Percentiles rank a stretch among this genome's conserved stretches.
These are phyloP conservation scores for Parietaria judaica DNA, from an alignment of 306 rosid species.

Conservation along the genomic window DNA sequence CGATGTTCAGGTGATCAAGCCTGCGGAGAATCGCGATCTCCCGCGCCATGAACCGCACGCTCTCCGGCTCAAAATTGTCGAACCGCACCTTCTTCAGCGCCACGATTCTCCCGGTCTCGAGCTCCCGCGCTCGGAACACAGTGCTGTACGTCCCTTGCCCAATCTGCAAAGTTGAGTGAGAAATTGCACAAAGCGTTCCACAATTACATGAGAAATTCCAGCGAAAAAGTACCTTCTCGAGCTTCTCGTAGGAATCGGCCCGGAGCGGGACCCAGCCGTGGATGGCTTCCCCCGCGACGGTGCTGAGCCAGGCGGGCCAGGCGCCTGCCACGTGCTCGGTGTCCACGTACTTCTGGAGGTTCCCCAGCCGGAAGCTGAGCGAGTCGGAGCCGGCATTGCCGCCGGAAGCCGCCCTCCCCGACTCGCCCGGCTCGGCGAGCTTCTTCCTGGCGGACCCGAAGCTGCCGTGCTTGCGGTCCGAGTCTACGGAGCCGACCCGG, in stretches of 20 bases:
- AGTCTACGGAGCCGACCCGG: slow-evolving; percentile 14
- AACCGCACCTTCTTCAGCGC: slow-evolving; percentile 98
- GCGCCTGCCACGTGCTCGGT: slow-evolving; percentile 92
- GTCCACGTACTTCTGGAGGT: slow-evolving; percentile 67
- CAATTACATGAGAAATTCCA: too few species aligned
- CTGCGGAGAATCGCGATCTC: slow-evolving; percentile 85
- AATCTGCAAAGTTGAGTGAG: slow-evolving; percentile 39
- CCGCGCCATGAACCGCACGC: slow-evolving; percentile 95
- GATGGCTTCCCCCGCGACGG: slow-evolving; percentile 94
- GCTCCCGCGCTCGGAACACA: slow-evolving; percentile 82
- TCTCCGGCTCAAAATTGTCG: slow-evolving; percentile 95
- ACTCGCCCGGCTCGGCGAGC: slow-evolving; percentile 59
- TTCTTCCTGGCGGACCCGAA: too few species aligned
- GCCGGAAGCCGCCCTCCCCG: slow-evolving; percentile 59
- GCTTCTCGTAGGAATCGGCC: slow-evolving; percentile 78
- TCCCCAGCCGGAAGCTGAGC: slow-evolving; percentile 76
- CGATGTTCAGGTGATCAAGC: slow-evolving; percentile 89
- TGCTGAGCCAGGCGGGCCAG: slow-evolving; percentile 94
- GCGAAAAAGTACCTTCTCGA: slow-evolving; percentile 58
- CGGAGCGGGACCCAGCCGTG: slow-evolving; percentile 95
- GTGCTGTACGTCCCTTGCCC: slow-evolving; percentile 99
- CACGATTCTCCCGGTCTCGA: slow-evolving; percentile 79
- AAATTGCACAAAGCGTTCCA: neutral
- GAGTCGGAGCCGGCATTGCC: slow-evolving; percentile 39
- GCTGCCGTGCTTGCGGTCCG: neutral